Evolutionary conservation across 2,329 filamentous ascomycete species (phyloP).

Genomic region (Xylaria polymorpha): DNA sequence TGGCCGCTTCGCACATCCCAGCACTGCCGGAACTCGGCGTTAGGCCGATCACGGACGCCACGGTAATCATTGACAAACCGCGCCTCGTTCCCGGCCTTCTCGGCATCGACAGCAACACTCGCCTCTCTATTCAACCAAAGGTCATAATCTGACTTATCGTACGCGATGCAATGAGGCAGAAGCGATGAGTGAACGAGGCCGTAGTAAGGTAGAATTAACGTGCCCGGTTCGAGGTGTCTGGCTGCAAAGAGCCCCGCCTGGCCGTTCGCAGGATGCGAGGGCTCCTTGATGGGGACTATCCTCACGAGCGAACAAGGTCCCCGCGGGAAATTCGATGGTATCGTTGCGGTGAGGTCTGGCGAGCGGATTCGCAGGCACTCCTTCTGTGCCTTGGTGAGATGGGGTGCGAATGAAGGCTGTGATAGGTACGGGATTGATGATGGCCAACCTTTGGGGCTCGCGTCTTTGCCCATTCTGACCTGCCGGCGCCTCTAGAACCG

Average conservation of each 20-base stretch:
- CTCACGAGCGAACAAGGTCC: slow-evolving; percentile 63
- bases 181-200: slow-evolving; percentile 65
- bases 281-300: slow-evolving; percentile 64
- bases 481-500: not conserved
- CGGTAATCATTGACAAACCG: slow-evolving; percentile 76
- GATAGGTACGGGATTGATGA: slow-evolving; percentile 63
- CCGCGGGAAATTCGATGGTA: slow-evolving; percentile 53
- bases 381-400: slow-evolving; percentile 58
- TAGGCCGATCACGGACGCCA: slow-evolving; percentile 64
- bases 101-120: slow-evolving; percentile 71
- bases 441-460: slow-evolving; percentile 70
- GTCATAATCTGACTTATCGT: slow-evolving; percentile 70
- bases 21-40: slow-evolving; percentile 69
- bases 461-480: slow-evolving; percentile 45
- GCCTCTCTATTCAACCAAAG: slow-evolving; percentile 69
- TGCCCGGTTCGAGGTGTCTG: slow-evolving; percentile 62
- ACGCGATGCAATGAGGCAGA: slow-evolving; percentile 46
- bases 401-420: slow-evolving; percentile 60
- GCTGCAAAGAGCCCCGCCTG: slow-evolving; percentile 72
- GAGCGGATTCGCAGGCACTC: slow-evolving; percentile 52
- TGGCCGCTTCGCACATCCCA: slow-evolving; percentile 66
- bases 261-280: slow-evolving; percentile 66
- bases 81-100: slow-evolving; percentile 69
- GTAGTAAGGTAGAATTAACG: slow-evolving; percentile 71
- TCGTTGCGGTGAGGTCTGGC: slow-evolving; percentile 46